Percentiles rank a stretch among this genome's conserved stretches.
phyloP scores from a whole-genome alignment of 805 yeast species.

The Candida sonorensis region DNA sequence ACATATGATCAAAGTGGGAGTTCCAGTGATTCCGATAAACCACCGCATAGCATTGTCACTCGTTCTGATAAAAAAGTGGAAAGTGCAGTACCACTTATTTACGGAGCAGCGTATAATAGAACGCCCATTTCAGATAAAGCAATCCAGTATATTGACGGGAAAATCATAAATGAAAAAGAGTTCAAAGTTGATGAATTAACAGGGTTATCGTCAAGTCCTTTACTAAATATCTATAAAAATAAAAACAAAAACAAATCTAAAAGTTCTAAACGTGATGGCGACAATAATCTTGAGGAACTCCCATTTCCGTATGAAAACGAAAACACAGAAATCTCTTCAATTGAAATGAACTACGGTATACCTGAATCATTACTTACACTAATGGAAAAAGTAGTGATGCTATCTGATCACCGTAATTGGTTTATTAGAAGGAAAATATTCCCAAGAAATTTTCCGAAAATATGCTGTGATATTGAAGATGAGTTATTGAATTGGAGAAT shows the following conservation, averaged over 20 bases:
- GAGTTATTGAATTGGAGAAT: conserved; percentile 39
- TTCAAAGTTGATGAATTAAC: conserved; percentile 13
- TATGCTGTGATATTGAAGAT: conserved; percentile 51
- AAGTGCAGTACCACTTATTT: not conserved
- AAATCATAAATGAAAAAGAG: conserved; percentile 3
- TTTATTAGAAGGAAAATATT: conserved; percentile 34
- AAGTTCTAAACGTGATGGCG: too few species aligned
- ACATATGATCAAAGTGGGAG: conserved; percentile 1
- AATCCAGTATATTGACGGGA: not conserved
- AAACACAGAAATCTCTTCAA: conserved; percentile 10
- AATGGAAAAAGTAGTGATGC: conserved; percentile 37
- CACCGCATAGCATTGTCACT: too few species aligned
- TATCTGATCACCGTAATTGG: conserved; percentile 47
- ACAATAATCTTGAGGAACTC: conserved; percentile 14
- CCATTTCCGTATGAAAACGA: conserved; percentile 13
- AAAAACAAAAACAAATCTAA: too few species aligned
- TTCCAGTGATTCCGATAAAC: not conserved
- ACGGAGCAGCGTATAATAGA: conserved; percentile 1
- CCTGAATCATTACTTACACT: conserved; percentile 41
- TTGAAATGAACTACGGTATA: conserved; percentile 41
- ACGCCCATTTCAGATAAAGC: not conserved
- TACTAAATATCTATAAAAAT: too few species aligned
- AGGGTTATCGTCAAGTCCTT: conserved; percentile 10
- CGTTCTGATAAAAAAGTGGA: not conserved
- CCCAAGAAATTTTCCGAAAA: conserved; percentile 49